phyloP scores from a whole-genome alignment of 2,329 filamentous ascomycete genomes.

The Hymenoscyphus fraxineus region DNA sequence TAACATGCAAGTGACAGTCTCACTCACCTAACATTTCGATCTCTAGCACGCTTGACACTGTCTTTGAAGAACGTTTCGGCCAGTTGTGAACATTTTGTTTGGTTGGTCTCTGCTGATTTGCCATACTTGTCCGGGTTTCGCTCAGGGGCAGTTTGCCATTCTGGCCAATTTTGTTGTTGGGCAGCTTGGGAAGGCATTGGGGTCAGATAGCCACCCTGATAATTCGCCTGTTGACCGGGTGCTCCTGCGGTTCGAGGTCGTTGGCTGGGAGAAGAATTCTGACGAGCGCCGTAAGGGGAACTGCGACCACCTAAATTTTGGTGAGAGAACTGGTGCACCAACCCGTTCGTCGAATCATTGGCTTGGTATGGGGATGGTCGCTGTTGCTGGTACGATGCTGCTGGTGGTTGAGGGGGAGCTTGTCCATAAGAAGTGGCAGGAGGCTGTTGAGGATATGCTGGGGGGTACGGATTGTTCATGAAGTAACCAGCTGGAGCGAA shows the following conservation, averaged over 20 bases:
- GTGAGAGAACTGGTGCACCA: constrained; percentile 94
- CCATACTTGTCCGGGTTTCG: constrained; percentile 80
- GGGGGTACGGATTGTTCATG: constrained; percentile 53
- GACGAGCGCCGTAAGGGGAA: constrained; percentile 65
- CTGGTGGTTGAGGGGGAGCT: constrained; percentile 48
- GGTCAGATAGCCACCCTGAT: constrained; percentile 60
- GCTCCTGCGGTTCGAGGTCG: constrained; percentile 82
- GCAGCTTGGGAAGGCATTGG: constrained; percentile 60
- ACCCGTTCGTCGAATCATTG: constrained; percentile 83
- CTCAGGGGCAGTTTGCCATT: constrained; percentile 73
- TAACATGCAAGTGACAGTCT: background rate
- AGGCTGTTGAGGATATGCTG: constrained; percentile 37
- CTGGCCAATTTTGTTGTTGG: constrained; percentile 55
- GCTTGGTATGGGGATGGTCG: constrained; percentile 53
- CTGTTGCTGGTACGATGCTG: constrained; percentile 41
- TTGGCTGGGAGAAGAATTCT: constrained; percentile 60
- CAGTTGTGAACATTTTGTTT: constrained; percentile 65
- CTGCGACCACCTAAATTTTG: constrained; percentile 81
- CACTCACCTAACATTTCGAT: constrained; percentile 85
- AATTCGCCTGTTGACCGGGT: constrained; percentile 57
- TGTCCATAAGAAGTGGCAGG: constrained; percentile 49
- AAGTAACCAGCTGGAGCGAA: constrained; percentile 56
- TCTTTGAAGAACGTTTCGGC: constrained; percentile 97
- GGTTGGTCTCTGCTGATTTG: constrained; percentile 61
- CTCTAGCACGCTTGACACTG: constrained; percentile 91